Percentiles rank a stretch among this genome's conserved stretches.
phyloP scores from a whole-genome alignment of 2,329 filamentous ascomycete species.

The Colletotrichum sp. region DNA sequence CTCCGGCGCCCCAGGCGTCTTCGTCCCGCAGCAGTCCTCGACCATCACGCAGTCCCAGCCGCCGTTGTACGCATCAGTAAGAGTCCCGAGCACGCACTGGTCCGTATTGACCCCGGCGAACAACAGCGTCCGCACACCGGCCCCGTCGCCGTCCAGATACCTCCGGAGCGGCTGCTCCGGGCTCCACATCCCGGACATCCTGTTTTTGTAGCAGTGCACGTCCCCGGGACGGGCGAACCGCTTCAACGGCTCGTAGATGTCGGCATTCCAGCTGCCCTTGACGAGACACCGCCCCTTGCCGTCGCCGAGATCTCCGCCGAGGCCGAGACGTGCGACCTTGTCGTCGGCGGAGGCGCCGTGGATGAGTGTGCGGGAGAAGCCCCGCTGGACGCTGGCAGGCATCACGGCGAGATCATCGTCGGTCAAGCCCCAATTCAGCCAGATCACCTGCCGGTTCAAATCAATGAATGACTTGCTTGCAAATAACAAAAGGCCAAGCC shows the following conservation, averaged over 20 bases:
- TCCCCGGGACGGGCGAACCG: conserved; percentile 38
- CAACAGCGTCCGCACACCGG: conserved; percentile 52
- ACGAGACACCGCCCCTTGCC: conserved; percentile 52
- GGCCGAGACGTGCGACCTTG: conserved; percentile 35
- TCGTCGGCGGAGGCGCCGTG: conserved; percentile 11
- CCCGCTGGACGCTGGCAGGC: conserved; percentile 52
- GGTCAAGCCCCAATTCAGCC: conserved; percentile 64
- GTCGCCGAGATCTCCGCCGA: conserved; percentile 50
- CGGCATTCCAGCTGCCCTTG: conserved; percentile 61
- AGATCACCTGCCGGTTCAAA: conserved; percentile 41
- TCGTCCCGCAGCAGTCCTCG: conserved; percentile 16
- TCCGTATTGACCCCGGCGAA: conserved; percentile 68
- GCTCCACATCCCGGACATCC: conserved; percentile 63
- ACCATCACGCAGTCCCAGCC: conserved; percentile 36
- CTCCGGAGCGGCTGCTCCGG: conserved; percentile 44
- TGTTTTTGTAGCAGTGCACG: conserved; percentile 60
- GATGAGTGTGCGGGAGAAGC: conserved; percentile 50
- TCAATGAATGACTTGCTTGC: not conserved
- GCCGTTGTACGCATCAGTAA: conserved; percentile 59
- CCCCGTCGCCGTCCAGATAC: conserved; percentile 33
- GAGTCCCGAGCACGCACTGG: conserved; percentile 63
- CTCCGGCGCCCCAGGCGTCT: conserved; percentile 8
- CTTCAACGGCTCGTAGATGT: conserved; percentile 52
- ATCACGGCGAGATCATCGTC: conserved; percentile 54
- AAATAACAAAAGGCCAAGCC: not conserved